Conservation (phyloP, 768 basidiomycete genomes). For the Collybiopsis luxurians region DNA sequence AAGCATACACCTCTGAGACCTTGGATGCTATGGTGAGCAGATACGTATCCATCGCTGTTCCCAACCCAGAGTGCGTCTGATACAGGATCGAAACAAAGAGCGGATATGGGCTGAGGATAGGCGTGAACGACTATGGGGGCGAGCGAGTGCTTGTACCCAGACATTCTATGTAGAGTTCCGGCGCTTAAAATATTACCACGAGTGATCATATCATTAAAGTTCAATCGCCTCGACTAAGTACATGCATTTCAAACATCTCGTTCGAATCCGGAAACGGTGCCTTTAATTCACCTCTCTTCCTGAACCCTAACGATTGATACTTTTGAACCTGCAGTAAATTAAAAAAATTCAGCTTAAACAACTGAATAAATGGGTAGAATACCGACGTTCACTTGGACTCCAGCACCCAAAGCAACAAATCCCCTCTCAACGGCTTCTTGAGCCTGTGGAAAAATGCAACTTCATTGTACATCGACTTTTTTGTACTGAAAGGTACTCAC, state of each 20-base stretch:
- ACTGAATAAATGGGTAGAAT: neutral
- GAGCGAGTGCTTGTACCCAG: constrained; percentile 30
- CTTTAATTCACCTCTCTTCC: neutral
- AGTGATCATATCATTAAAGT: too few species aligned
- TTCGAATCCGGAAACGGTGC: too few species aligned
- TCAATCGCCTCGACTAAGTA: too few species aligned
- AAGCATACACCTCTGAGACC: constrained; percentile 72
- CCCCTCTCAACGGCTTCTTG: neutral
- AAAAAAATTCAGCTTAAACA: neutral
- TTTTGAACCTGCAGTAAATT: neutral
- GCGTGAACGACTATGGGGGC: constrained; percentile 28
- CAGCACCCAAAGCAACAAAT: neutral
- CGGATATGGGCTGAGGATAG: constrained; percentile 57
- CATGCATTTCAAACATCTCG: too few species aligned
- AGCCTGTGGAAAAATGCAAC: neutral
- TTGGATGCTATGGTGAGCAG: constrained; percentile 58
- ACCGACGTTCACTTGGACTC: neutral
- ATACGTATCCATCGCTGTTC: constrained; percentile 63
- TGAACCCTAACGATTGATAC: neutral
- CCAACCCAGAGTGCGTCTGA: constrained; percentile 92
- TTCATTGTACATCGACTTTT: too few species aligned
- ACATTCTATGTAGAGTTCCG: too few species aligned
- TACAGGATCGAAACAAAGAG: constrained; percentile 86
- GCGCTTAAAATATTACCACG: too few species aligned
- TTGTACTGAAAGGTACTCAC: neutral